Base-by-base conservation (phyloP, 2,329 filamentous ascomycete species). In the Monosporascus sp. region DNA sequence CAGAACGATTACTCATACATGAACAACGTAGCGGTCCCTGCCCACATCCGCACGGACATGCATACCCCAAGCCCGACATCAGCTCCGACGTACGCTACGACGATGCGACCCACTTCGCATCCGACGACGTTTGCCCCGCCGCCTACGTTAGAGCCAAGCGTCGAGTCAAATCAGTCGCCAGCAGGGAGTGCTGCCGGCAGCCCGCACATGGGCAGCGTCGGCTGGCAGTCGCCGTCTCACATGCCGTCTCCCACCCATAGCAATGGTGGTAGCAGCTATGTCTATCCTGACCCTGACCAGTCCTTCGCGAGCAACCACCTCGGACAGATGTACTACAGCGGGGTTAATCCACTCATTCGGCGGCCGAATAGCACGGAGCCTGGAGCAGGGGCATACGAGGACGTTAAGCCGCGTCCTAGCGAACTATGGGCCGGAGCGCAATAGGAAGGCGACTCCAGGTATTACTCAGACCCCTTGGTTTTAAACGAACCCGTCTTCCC, bases 141-240 rank as follows among this genome's bases (percentile, higher is more conserved):
- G 2, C 85, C 88, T 48, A 91, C 89, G 17, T 78, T 97, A 49
- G 93, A 97, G 73, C 90, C 92, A 25, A 92, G 83, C 68, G 81
- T 90, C 56, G 90, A 93, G 67, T 86, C 89, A 54, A 85, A 87
- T 58, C 85, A 88, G 62, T 77, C 83, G 3, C 83, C 81, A 2
- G 70, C 76, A 48, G 79, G 79, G 52, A 96, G 89, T 66, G 86
- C 82, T n/a, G 84, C 77, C 52, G 88, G 89, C 50, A 96, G 91
- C 69, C 92, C 93, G 49, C 92, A 97, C 70, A 90, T 96, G 84
- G 72, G 75, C 56, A 84, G 80, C 55, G 80, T 90, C 57, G 88
- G 89, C 51, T 97, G 93, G 92, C 88, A 90, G 60, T 95, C 91
- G 5, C 91, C 91, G 4, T 83, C 85, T 2, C 88, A 92, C 60